Percentiles rank a stretch among this genome's conserved stretches.
phyloP scores from a whole-genome alignment of 116 monocot genomes.

The Cymodocea nodosa region DNA sequence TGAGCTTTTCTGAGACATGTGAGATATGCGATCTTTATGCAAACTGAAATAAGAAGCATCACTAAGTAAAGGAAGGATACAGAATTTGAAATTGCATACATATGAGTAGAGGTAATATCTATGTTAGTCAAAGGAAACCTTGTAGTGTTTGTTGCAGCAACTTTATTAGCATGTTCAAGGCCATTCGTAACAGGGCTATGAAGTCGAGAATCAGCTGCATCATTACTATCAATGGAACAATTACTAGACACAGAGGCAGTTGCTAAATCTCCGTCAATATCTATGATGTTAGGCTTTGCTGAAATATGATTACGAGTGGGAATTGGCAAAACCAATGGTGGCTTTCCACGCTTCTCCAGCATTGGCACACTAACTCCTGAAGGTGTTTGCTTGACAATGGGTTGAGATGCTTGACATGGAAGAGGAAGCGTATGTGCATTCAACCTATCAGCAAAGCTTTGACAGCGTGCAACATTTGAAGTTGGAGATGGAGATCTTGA shows the following conservation, averaged over 20 bases:
- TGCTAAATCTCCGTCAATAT: slow-evolving; percentile 51
- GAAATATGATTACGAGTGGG: slow-evolving; percentile 28
- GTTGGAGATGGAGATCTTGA: slow-evolving; percentile 79
- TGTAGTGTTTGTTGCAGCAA: slow-evolving; percentile 18
- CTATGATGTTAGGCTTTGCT: slow-evolving; percentile 31
- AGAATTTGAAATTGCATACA: slow-evolving; percentile 9
- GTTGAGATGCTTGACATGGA: slow-evolving; percentile 44
- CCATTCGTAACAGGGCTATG: slow-evolving; percentile 71
- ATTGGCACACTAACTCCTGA: slow-evolving; percentile 47
- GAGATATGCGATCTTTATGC: slow-evolving; percentile 28
- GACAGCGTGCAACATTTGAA: slow-evolving; percentile 70
- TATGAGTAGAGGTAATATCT: not conserved
- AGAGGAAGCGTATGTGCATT: slow-evolving; percentile 56
- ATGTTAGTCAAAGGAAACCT: slow-evolving; percentile 16
- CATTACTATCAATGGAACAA: slow-evolving; percentile 84
- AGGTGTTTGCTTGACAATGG: slow-evolving; percentile 24
- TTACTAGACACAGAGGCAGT: slow-evolving; percentile 76
- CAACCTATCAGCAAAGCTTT: slow-evolving; percentile 71
- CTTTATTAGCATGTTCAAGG: slow-evolving; percentile 28
- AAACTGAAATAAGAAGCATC: slow-evolving; percentile 16
- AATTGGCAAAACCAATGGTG: slow-evolving; percentile 57
- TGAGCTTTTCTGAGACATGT: slow-evolving; percentile 22
- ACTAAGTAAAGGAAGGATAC: not conserved
- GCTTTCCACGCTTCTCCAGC: slow-evolving; percentile 74
- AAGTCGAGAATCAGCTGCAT: slow-evolving; percentile 58